These are phyloP conservation scores for Allomyces javanicus DNA, from an alignment of 192 early-diverging fungal genomes.

Conservation along the genomic window DNA sequence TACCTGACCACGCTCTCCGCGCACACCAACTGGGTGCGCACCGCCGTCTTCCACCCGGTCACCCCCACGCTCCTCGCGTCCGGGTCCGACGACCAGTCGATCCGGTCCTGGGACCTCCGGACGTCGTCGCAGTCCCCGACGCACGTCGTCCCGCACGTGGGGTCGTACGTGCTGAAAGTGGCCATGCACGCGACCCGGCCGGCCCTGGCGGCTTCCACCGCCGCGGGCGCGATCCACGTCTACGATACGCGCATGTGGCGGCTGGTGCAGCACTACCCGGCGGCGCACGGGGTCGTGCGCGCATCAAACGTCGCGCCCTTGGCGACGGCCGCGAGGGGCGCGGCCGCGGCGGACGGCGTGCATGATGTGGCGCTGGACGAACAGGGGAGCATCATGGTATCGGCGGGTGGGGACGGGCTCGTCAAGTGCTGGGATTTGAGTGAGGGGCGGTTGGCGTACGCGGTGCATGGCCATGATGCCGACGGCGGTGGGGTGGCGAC, in stretches of 20 bases:
- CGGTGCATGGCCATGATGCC: slow-evolving; percentile 33
- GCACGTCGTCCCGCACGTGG: not conserved
- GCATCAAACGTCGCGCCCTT: too few species aligned
- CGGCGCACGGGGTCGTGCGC: slow-evolving; percentile 17
- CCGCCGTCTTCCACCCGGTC: slow-evolving; percentile 24
- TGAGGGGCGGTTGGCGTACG: slow-evolving; percentile 41
- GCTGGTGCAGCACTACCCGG: slow-evolving; percentile 33
- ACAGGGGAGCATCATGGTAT: slow-evolving; percentile 11
- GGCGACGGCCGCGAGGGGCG: too few species aligned
- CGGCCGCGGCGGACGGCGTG: too few species aligned
- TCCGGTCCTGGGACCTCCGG: slow-evolving; percentile 33
- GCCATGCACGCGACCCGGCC: slow-evolving; percentile 34
- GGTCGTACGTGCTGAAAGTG: not conserved
- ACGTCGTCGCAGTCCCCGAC: too few species aligned
- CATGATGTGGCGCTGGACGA: too few species aligned
- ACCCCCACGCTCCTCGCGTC: slow-evolving; percentile 26
- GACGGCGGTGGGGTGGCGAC: slow-evolving; percentile 18
- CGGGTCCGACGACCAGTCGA: slow-evolving; percentile 37
- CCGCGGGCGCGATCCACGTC: slow-evolving; percentile 31
- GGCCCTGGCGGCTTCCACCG: slow-evolving; percentile 26
- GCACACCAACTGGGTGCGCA: slow-evolving; percentile 39
- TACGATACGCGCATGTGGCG: slow-evolving; percentile 39
- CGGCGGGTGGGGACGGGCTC: slow-evolving; percentile 31
- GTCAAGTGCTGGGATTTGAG: slow-evolving; percentile 43
- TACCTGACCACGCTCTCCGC: slow-evolving; percentile 34